Evolutionary conservation across 768 basidiomycete genomes (phyloP).

Genomic region (Roridomyces roridus): DNA sequence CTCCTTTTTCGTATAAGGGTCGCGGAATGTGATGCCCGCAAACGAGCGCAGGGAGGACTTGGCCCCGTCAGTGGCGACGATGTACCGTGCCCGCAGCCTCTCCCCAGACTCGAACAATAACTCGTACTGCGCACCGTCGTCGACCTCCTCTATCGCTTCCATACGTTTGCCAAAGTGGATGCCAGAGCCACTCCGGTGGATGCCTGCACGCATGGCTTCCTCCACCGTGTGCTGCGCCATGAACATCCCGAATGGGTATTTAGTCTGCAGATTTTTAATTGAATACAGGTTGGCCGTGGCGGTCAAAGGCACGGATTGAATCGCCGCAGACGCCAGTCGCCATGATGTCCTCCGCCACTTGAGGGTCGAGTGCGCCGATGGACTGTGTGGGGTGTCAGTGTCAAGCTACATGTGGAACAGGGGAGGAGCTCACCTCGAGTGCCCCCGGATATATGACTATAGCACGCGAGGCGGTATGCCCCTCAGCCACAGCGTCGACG

Average conservation of each 20-base stretch:
- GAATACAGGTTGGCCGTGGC: conserved; percentile 37
- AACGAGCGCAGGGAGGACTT: conserved; percentile 37
- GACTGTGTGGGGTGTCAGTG: not conserved
- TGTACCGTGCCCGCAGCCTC: conserved; percentile 40
- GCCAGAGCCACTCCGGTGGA: conserved; percentile 33
- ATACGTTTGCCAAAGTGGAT: conserved; percentile 40
- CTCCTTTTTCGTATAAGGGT: not conserved
- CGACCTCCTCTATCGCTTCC: conserved; percentile 31
- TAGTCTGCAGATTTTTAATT: conserved; percentile 37
- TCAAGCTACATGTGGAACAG: too few species aligned
- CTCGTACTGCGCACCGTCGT: conserved; percentile 28
- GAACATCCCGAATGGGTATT: conserved; percentile 40
- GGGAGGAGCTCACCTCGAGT: conserved; percentile 41
- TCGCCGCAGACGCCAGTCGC: conserved; percentile 1
- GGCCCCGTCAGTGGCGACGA: conserved; percentile 50
- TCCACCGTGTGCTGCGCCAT: conserved; percentile 48
- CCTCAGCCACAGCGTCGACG: conserved; percentile 40
- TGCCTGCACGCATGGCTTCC: conserved; percentile 35
- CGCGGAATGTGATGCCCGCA: not conserved
- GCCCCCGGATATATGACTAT: conserved; percentile 47
- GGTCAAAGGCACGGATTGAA: conserved; percentile 44
- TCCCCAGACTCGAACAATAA: conserved; percentile 42
- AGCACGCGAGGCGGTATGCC: conserved; percentile 44
- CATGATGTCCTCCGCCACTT: conserved; percentile 1
- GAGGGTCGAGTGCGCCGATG: not conserved